Conservation (phyloP, 1,139 yeast species). For the Kodamaea ohmeri region DNA sequence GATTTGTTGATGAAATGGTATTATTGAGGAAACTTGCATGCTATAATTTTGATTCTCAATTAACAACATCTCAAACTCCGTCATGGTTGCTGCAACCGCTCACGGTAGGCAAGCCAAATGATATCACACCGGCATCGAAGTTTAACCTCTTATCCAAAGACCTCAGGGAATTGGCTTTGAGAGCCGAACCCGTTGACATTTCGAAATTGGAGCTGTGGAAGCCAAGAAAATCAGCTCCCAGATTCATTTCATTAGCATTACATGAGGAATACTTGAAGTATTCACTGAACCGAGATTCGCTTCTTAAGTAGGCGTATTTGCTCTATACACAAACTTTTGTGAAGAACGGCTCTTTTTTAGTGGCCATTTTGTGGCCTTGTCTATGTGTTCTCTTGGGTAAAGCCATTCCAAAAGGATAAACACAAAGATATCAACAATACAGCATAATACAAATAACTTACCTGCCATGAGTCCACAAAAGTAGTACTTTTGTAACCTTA, state of each 20-base stretch:
- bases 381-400: constrained; percentile 68
- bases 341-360: constrained; percentile 16
- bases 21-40: constrained; percentile 29
- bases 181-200: constrained; percentile 13
- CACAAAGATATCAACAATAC: constrained; percentile 74
- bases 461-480: constrained; percentile 85
- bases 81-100: constrained; percentile 20
- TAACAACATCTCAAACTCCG: constrained; percentile 1
- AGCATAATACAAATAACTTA: constrained; percentile 70
- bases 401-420: constrained; percentile 62
- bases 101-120: not conserved
- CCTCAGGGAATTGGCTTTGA: constrained; percentile 11
- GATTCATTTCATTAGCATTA: constrained; percentile 16
- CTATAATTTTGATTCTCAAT: constrained; percentile 3
- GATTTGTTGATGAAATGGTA: constrained; percentile 37
- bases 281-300: constrained; percentile 6
- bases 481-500: constrained; percentile 57
- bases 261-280: constrained; percentile 13
- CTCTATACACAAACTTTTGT: not conserved
- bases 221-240: constrained; percentile 22
- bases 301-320: constrained; percentile 1
- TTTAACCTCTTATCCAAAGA: constrained; percentile 8
- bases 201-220: constrained; percentile 19
- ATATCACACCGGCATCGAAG: not conserved
- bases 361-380: constrained; percentile 80